These are phyloP conservation scores for Cystofilobasidium bisporidii DNA, from an alignment of 768 basidiomycete genomes.

Conservation along the genomic window DNA sequence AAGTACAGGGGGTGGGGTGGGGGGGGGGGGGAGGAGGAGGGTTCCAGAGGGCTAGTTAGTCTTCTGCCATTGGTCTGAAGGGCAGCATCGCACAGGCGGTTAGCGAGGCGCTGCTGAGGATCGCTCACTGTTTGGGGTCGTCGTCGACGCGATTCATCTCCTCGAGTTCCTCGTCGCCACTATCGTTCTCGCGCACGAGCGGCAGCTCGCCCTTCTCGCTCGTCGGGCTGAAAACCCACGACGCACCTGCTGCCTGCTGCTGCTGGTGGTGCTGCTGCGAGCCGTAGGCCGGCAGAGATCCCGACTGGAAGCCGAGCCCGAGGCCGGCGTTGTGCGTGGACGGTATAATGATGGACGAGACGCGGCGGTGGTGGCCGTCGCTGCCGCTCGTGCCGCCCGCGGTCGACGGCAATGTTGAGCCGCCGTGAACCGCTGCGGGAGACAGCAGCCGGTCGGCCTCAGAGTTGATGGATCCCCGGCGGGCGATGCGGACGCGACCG, in stretches of 20 bases:
- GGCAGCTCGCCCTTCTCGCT: slow-evolving; percentile 14
- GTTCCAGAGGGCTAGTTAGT: too few species aligned
- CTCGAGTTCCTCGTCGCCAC: background rate
- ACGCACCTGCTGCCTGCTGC: background rate
- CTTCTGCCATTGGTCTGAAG: too few species aligned
- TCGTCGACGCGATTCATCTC: slow-evolving; percentile 9
- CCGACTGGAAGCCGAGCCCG: background rate
- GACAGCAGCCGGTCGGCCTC: background rate
- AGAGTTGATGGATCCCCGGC: background rate
- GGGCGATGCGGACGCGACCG: background rate
- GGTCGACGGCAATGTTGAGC: background rate
- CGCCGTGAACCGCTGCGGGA: background rate
- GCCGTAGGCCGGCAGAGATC: background rate
- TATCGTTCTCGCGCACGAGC: slow-evolving; percentile 1
- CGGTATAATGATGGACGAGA: background rate
- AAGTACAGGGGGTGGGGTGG: background rate
- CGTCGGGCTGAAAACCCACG: slow-evolving; percentile 14
- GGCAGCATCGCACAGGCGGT: too few species aligned
- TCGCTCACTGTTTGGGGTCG: slow-evolving; percentile 14
- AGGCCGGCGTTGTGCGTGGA: background rate
- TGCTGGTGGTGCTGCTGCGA: background rate
- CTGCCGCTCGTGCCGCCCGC: background rate
- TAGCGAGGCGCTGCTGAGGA: background rate
- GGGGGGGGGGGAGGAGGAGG: too few species aligned
- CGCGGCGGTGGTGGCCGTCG: background rate